Percentiles rank a stretch among this genome's conserved stretches.
Evolutionary conservation across 305 asterid genomes (phyloP).

Genomic region (Fraxinus nigra): DNA sequence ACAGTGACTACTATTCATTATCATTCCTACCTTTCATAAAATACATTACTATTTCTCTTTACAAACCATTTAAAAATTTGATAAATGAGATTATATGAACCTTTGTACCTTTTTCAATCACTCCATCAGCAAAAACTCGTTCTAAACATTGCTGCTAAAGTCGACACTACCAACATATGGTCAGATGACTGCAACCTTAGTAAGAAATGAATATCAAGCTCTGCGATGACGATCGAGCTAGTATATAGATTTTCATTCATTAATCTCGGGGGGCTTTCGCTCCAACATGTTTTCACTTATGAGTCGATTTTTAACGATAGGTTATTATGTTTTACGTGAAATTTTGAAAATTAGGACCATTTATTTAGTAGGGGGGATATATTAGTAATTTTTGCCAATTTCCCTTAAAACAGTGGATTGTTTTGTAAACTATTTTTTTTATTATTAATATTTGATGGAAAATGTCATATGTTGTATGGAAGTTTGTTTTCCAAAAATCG

Average conservation of each 20-base stretch:
- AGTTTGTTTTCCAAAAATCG: not conserved
- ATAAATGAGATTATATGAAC: too few relatives aligned
- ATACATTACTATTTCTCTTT: not conserved
- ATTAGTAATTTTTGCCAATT: not conserved
- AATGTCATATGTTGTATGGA: not conserved
- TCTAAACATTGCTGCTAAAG: not conserved
- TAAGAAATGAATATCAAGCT: not conserved
- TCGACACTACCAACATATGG: not conserved
- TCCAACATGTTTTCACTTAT: not conserved
- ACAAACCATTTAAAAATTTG: not conserved
- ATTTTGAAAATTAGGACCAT: not conserved
- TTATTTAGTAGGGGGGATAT: not conserved
- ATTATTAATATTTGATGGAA: not conserved
- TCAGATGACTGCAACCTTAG: not conserved
- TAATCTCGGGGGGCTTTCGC: not conserved
- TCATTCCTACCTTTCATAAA: too few relatives aligned
- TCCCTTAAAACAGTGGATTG: not conserved
- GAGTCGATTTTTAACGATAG: not conserved
- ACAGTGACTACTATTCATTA: not conserved
- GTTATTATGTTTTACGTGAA: not conserved
- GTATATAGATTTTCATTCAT: not conserved
- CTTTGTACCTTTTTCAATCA: not conserved
- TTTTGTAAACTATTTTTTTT: not conserved
- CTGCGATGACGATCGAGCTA: not conserved
- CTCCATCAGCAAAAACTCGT: not conserved